These are phyloP conservation scores for Ambrosia trifida DNA, from an alignment of 129 eudicot species.

Conservation along the genomic window DNA sequence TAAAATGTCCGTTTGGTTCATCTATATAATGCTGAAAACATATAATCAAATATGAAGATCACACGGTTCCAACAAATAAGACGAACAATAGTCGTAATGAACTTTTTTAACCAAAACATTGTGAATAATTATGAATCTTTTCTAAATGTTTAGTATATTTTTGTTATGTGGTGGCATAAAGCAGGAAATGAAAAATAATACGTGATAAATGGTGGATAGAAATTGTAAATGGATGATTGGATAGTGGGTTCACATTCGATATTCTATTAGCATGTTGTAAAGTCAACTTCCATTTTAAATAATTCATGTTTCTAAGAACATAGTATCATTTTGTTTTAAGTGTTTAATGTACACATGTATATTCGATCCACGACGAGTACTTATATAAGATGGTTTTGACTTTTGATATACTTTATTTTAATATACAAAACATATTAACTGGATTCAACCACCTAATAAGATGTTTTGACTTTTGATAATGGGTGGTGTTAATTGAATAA, in stretches of 20 bases:
- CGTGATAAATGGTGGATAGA: not conserved
- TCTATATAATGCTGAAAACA: too few species aligned
- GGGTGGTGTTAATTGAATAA: too few species aligned
- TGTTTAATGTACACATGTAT: not conserved
- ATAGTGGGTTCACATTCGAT: constrained; percentile 5
- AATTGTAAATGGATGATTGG: not conserved
- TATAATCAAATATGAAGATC: too few species aligned
- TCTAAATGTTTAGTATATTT: not conserved
- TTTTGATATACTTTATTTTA: not conserved
- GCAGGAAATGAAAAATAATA: not conserved
- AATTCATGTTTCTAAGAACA: not conserved
- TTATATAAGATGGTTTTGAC: constrained; percentile 5
- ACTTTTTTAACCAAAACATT: not conserved
- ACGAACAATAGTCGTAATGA: not conserved
- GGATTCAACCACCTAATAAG: not conserved
- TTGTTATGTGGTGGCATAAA: not conserved
- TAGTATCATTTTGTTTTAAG: not conserved
- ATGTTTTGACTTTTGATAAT: too few species aligned
- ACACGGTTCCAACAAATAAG: not conserved
- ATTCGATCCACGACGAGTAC: not conserved
- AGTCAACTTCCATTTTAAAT: constrained; percentile 8
- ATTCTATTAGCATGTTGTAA: constrained; percentile 10
- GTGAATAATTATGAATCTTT: not conserved
- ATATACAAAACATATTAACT: not conserved
- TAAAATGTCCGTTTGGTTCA: too few species aligned